phyloP scores from a whole-genome alignment of 2,329 filamentous ascomycete species.

The Aspergillus pseudoviridinutans region DNA sequence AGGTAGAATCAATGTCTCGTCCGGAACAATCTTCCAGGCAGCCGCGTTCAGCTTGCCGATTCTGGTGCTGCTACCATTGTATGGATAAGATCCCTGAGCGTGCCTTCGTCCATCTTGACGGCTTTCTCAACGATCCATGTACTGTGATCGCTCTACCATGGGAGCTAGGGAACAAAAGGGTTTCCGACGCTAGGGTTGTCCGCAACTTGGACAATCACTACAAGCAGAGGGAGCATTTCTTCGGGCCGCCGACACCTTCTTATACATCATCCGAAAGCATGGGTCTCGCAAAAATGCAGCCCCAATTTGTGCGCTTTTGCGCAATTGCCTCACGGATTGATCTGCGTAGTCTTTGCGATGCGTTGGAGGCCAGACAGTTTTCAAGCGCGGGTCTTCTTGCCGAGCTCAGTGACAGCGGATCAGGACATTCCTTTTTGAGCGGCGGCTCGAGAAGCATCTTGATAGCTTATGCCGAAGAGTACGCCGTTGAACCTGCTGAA shows the following conservation, averaged over 20 bases:
- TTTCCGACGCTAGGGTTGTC: constrained; percentile 24
- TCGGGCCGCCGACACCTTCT: background rate
- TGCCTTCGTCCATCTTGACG: constrained; percentile 42
- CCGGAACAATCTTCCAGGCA: background rate
- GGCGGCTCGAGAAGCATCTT: background rate
- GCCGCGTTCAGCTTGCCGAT: constrained; percentile 9
- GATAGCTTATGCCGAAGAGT: background rate
- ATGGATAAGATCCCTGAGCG: constrained; percentile 31
- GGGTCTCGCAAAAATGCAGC: background rate
- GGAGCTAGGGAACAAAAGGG: constrained; percentile 26
- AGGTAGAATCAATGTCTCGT: background rate
- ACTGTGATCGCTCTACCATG: constrained; percentile 22
- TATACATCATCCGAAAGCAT: background rate
- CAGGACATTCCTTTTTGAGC: background rate
- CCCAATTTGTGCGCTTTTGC: background rate
- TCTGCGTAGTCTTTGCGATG: background rate
- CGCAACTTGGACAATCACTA: constrained; percentile 11
- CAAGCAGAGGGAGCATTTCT: background rate
- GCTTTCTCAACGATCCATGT: constrained; percentile 32
- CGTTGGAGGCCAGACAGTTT: background rate
- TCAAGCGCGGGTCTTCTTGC: background rate
- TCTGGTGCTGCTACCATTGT: constrained; percentile 15
- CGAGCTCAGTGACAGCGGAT: background rate
- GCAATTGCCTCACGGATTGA: background rate
- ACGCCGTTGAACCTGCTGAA: background rate